These are phyloP conservation scores for Helianthus annuus DNA, from an alignment of 129 eudicot genomes.

Conservation along the genomic window DNA sequence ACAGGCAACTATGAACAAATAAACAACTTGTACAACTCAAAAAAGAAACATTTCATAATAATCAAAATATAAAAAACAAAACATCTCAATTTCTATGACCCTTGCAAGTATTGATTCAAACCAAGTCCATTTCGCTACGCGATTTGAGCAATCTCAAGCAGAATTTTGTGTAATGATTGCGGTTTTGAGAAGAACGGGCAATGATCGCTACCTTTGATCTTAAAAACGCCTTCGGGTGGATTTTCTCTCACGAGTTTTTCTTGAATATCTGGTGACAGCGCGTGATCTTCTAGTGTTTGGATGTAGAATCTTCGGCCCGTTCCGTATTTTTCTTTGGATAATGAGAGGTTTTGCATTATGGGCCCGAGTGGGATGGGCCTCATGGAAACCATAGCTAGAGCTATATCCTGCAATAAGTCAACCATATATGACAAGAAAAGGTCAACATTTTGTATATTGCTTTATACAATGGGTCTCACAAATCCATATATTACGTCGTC, in stretches of 20 bases:
- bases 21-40: constrained; percentile 3
- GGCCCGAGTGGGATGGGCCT: constrained; percentile 92
- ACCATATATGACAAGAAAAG: neutral
- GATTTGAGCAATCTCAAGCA: constrained; percentile 86
- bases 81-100: constrained; percentile 18
- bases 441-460: neutral
- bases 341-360: constrained; percentile 70
- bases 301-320: constrained; percentile 63
- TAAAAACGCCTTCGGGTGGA: constrained; percentile 93
- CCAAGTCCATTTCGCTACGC: constrained; percentile 34
- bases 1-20: constrained; percentile 10
- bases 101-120: constrained; percentile 6
- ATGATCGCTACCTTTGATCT: constrained; percentile 95
- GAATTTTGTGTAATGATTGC: constrained; percentile 85
- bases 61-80: constrained; percentile 23
- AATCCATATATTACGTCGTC: neutral
- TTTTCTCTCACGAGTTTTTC: constrained; percentile 94
- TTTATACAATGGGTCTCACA: neutral
- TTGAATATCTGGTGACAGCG: constrained; percentile 89
- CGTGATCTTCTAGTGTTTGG: constrained; percentile 92
- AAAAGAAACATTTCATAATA: constrained; percentile 8
- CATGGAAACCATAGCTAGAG: constrained; percentile 94
- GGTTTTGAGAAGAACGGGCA: constrained; percentile 99
- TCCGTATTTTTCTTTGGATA: constrained; percentile 75
- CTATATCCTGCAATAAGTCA: constrained; percentile 68